phyloP scores from a whole-genome alignment of 805 yeast species.

The Crinitomyces ghanaensis region DNA sequence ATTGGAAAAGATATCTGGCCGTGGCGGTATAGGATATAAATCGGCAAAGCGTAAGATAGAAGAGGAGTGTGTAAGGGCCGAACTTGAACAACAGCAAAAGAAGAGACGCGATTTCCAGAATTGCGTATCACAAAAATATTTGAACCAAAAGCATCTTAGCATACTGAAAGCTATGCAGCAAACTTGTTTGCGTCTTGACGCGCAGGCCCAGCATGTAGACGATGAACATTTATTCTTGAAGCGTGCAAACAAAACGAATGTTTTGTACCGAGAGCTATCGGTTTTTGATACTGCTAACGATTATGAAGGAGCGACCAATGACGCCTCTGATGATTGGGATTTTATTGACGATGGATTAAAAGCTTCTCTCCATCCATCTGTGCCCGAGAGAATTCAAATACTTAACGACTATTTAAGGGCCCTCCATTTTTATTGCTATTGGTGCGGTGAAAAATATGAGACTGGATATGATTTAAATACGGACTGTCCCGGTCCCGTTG shows the following conservation, averaged over 20 bases:
- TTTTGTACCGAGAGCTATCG: no score
- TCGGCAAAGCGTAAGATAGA: slow-evolving; percentile 7
- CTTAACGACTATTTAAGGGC: slow-evolving; percentile 32
- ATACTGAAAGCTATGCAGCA: slow-evolving; percentile 4
- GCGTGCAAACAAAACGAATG: no score
- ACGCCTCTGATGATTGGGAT: slow-evolving; percentile 22
- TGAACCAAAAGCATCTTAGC: background rate
- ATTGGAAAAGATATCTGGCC: slow-evolving; percentile 6
- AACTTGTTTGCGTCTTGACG: slow-evolving; percentile 8
- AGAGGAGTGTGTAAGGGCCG: no score
- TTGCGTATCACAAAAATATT: slow-evolving; percentile 1
- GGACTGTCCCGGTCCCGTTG: slow-evolving; percentile 40
- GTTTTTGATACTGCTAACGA: no score
- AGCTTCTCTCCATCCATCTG: no score
- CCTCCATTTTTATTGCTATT: slow-evolving; percentile 36
- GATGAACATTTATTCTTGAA: background rate
- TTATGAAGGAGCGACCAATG: background rate
- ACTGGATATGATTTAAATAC: slow-evolving; percentile 29
- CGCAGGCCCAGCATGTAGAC: slow-evolving; percentile 2
- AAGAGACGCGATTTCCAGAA: slow-evolving; percentile 6
- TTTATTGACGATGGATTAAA: slow-evolving; percentile 23
- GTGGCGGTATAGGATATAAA: slow-evolving; percentile 12
- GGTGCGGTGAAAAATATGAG: slow-evolving; percentile 35
- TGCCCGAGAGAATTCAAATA: slow-evolving; percentile 22
- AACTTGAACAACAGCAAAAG: slow-evolving; percentile 1